phyloP scores from a whole-genome alignment of 2,329 filamentous ascomycete species.

The Trichoderma aggressivum region DNA sequence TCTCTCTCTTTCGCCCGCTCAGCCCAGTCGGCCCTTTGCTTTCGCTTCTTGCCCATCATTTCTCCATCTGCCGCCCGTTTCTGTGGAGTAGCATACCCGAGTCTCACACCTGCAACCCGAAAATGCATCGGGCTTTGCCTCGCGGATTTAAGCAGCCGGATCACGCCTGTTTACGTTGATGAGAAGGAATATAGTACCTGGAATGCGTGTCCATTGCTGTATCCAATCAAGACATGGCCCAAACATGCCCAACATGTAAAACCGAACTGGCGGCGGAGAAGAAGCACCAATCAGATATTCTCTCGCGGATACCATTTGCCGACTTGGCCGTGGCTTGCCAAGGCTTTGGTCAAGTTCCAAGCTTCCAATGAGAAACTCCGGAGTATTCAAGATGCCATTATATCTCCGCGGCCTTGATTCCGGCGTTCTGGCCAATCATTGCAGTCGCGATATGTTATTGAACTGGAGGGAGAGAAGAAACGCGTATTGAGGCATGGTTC shows the following conservation, averaged over 20 bases:
- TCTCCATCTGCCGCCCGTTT: constrained; percentile 9
- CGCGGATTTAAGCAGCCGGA: neutral
- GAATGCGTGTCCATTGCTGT: neutral
- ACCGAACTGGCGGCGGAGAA: neutral
- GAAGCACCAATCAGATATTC: neutral
- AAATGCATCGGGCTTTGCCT: neutral
- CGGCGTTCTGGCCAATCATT: neutral
- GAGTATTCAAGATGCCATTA: neutral
- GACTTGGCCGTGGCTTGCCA: constrained; percentile 5
- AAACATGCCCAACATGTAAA: neutral
- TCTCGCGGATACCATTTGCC: neutral
- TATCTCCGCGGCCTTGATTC: neutral
- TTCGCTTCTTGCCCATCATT: neutral
- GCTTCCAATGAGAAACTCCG: neutral
- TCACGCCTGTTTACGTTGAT: neutral
- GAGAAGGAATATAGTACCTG: no score
- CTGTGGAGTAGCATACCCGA: neutral
- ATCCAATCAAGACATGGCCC: neutral
- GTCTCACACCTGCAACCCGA: neutral
- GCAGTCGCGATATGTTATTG: neutral
- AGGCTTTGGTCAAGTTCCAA: neutral
- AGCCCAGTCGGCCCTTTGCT: constrained; percentile 30
- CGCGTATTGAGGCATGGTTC: no score
- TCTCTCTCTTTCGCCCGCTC: neutral
- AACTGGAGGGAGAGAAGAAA: no score